These are phyloP conservation scores for Penicillium sp. DNA, from an alignment of 2,329 filamentous ascomycete species.

Conservation along the genomic window DNA sequence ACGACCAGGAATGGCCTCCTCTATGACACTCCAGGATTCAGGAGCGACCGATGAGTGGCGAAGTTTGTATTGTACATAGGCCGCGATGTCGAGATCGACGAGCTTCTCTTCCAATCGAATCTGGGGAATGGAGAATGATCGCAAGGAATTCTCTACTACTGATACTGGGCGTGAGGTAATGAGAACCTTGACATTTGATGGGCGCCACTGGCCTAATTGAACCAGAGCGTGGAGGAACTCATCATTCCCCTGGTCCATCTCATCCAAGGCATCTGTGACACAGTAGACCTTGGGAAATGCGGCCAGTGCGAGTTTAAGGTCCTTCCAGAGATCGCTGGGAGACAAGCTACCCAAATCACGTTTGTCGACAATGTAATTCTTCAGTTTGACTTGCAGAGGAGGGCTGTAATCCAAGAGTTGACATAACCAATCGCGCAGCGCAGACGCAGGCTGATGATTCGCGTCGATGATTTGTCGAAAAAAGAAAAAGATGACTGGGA, in stretches of 20 bases:
- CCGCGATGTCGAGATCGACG: conserved; percentile 13
- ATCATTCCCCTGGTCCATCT: conserved; percentile 45
- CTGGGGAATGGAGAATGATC: conserved; percentile 6
- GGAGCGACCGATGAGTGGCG: conserved; percentile 4
- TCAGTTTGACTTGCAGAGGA: conserved; percentile 8
- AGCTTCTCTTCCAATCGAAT: conserved; percentile 10
- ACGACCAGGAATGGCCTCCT: conserved; percentile 14
- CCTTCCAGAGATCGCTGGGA: conserved; percentile 13
- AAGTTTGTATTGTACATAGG: conserved; percentile 15
- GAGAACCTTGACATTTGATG: conserved; percentile 41
- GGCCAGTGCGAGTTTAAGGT: conserved; percentile 3
- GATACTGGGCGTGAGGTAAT: conserved; percentile 44
- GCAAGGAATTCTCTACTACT: not conserved
- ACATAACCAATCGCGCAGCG: conserved; percentile 22
- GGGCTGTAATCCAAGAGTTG: conserved; percentile 12
- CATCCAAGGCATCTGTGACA: conserved; percentile 47
- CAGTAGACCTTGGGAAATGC: conserved; percentile 33
- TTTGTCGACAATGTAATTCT: not conserved
- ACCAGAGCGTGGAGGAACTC: conserved; percentile 37
- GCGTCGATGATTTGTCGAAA: conserved; percentile 24
- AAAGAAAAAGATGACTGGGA: conserved; percentile 21
- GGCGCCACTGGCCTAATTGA: conserved; percentile 32
- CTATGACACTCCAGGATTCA: conserved; percentile 9
- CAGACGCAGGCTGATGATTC: conserved; percentile 15
- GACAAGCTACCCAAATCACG: conserved; percentile 2